A percentile compares a stretch with the other conserved stretches of the same genome.
phyloP scores from a whole-genome alignment of 306 rosid species.

The Acacia crassicarpa region DNA sequence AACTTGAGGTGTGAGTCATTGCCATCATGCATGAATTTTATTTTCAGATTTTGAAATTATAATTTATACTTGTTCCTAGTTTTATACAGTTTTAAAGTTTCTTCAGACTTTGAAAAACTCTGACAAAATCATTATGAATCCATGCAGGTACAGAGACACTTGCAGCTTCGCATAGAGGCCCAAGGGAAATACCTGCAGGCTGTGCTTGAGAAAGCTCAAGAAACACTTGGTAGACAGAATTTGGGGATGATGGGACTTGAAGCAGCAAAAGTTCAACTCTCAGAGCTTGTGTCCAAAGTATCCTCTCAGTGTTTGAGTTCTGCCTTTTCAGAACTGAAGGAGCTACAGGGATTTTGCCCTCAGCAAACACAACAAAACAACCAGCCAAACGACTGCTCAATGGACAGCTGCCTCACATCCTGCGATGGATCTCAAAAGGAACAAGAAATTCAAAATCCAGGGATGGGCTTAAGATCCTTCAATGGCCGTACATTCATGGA shows the following conservation, averaged over 20 bases:
- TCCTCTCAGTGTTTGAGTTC: conserved; percentile 72
- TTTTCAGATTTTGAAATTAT: no score
- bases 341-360: conserved; percentile 47
- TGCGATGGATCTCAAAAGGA: conserved; percentile 70
- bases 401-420: conserved; percentile 80
- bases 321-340: conserved; percentile 58
- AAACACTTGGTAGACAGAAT: conserved; percentile 73
- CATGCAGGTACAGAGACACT: conserved; percentile 77
- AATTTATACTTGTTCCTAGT: neutral
- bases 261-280: conserved; percentile 82
- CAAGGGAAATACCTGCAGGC: conserved; percentile 89
- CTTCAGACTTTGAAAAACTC: neutral
- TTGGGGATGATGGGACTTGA: conserved; percentile 73
- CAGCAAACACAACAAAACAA: conserved; percentile 45
- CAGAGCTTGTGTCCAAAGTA: conserved; percentile 78
- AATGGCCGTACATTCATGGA: conserved; percentile 36
- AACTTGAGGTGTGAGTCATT: conserved; percentile 67
- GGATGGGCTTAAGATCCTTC: conserved; percentile 44
- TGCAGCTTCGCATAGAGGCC: conserved; percentile 79
- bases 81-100: neutral
- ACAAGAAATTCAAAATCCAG: conserved; percentile 50
- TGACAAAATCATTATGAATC: conserved; percentile 14
- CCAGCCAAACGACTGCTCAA: conserved; percentile 63
- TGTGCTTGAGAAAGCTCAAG: conserved; percentile 87
- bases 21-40: conserved; percentile 1